These are phyloP conservation scores for Aspergillus sp. DNA, from an alignment of 2,329 filamentous ascomycete species.

Conservation along the genomic window DNA sequence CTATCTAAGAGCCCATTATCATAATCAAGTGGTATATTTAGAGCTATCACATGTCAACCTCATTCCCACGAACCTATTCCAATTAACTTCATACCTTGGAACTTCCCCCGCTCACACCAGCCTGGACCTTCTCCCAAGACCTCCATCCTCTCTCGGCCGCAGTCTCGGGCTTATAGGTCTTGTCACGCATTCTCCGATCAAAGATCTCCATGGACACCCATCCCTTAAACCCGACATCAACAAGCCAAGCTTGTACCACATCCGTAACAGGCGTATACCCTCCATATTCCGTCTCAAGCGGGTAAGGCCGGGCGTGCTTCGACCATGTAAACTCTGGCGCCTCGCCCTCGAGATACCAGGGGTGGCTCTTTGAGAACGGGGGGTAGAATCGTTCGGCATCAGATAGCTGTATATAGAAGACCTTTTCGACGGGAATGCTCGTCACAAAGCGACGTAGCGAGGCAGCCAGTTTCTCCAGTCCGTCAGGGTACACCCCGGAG, in stretches of 20 bases:
- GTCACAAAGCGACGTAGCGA: conserved; percentile 24
- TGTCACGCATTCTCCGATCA: conserved; percentile 29
- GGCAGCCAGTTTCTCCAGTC: conserved; percentile 18
- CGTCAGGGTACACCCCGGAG: conserved; percentile 26
- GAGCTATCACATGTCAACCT: background rate
- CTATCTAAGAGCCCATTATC: background rate
- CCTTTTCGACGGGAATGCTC: conserved; percentile 27
- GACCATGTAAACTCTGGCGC: conserved; percentile 32
- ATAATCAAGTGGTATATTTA: background rate
- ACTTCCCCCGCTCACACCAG: background rate
- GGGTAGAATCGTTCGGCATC: conserved; percentile 36
- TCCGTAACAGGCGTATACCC: conserved; percentile 30
- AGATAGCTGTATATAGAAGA: conserved; percentile 39
- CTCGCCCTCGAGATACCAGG: conserved; percentile 30
- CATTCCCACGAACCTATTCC: background rate
- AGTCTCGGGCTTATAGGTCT: conserved; percentile 12
- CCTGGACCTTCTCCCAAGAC: conserved; percentile 22
- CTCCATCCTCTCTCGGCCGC: conserved; percentile 21
- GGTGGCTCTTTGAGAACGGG: conserved; percentile 29
- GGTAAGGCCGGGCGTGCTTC: conserved; percentile 33
- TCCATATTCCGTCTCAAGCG: conserved; percentile 26
- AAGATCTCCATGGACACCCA: conserved; percentile 38
- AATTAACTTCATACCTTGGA: background rate
- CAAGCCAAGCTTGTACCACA: conserved; percentile 29
- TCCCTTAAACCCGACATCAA: conserved; percentile 28